Evolutionary conservation across 768 basidiomycete species (phyloP), one percentile per base, ranked within the genome.

Genomic region (Favolaschia claudopus): DNA sequence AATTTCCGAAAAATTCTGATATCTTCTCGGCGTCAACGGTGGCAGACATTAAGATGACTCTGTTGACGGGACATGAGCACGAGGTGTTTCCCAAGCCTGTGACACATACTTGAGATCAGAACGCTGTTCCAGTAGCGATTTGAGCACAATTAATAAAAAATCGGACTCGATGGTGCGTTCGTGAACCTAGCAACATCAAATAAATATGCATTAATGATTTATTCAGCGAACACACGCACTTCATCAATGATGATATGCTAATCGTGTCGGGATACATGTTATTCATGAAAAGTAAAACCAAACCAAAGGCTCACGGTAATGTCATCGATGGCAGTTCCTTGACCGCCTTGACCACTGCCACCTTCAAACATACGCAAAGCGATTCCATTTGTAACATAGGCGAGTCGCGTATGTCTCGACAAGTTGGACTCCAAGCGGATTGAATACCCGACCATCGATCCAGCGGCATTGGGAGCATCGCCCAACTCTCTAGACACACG

Each of bases 141-240:
- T 95, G 50, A 99, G 81, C 6, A 98, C 93, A 64, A 98, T 94
- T 29, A 99, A 79, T 29, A 99, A 82, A 76, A 99, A 99, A 73
- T 99, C 96, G 0, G 94, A 96, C 70, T 99, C 96, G 64, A 99
- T 97, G 7, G 89, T 93, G 20, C 96, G 89, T 77, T 99, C 96
- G 68, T 99, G 96, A 43, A 97, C 93, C 88, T 91, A 62, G 13
- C 39, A 20, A n/a, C 14, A n/a, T 28, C 56, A 29, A 55, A 25
- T 47, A n/a, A 37, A 29, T n/a, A 40, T 19, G n/a, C n/a, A n/a
- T 50, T 44, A 31, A 40, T 53, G 12, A 28, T 7, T 10, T 31
- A 36, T 36, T 25, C 14, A 44, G 62, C 19, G 50, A 31, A 52
- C 25, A 29, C 34, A 67, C 72, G 32, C 51, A 92, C 93, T 78